Percentiles rank a stretch among this genome's conserved stretches.
phyloP scores from a whole-genome alignment of 768 basidiomycete species.

The Suillus sp. region DNA sequence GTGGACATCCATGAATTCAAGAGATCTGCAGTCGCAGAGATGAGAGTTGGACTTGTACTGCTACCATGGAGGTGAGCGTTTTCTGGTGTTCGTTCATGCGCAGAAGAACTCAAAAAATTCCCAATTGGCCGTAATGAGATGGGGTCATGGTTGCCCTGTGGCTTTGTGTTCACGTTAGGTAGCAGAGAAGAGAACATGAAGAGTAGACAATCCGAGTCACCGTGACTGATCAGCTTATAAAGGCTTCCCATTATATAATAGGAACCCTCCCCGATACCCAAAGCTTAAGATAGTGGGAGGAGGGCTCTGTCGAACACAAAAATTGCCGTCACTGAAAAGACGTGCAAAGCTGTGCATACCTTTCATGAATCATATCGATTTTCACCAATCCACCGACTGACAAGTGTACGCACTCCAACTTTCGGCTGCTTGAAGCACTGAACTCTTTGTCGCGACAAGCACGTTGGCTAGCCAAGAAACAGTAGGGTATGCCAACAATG shows the following conservation, averaged over 20 bases:
- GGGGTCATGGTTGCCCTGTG: not conserved
- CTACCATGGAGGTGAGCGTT: not conserved
- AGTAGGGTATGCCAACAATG: too few relatives aligned
- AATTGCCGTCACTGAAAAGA: too few relatives aligned
- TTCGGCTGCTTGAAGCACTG: too few relatives aligned
- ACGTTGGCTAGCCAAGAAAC: too few relatives aligned
- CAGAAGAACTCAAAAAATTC: not conserved
- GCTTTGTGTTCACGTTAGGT: not conserved
- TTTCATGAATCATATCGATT: too few relatives aligned
- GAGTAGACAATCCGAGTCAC: not conserved
- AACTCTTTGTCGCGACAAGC: too few relatives aligned
- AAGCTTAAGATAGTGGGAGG: too few relatives aligned
- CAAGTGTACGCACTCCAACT: too few relatives aligned
- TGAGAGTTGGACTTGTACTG: not conserved
- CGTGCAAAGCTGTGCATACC: too few relatives aligned
- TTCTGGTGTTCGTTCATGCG: not conserved
- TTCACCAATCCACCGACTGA: too few relatives aligned
- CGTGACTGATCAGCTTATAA: not conserved
- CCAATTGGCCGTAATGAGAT: not conserved
- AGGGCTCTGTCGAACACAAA: too few relatives aligned
- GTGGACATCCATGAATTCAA: not conserved
- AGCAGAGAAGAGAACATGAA: conserved; percentile 2
- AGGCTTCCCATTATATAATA: too few relatives aligned
- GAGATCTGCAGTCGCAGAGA: not conserved
- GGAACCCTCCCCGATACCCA: not conserved